Conservation (phyloP, 2,329 filamentous ascomycete genomes). For the Aspergillus tanneri region DNA sequence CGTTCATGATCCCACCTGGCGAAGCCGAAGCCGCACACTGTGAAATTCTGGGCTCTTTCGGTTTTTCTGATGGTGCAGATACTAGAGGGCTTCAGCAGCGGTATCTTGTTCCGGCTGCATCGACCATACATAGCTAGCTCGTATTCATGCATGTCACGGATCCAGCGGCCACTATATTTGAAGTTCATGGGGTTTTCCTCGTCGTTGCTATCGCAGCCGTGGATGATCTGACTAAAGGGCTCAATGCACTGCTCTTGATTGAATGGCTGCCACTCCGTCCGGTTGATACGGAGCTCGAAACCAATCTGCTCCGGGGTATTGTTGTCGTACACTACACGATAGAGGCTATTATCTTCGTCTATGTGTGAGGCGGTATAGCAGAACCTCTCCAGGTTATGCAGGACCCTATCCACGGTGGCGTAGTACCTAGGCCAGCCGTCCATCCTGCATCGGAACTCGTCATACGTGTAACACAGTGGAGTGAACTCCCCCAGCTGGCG, state of each 20-base stretch:
- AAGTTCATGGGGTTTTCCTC: constrained; percentile 21
- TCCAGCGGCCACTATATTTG: constrained; percentile 19
- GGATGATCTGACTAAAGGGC: constrained; percentile 8
- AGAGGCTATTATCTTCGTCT: no score
- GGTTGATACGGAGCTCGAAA: background rate
- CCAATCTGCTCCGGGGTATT: constrained; percentile 6
- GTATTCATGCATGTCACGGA: constrained; percentile 6
- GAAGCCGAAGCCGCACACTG: no score
- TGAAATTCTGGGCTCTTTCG: no score
- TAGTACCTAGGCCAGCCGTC: background rate
- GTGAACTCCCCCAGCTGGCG: background rate
- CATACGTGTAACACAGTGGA: background rate
- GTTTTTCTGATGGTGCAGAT: no score
- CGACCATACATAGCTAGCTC: background rate
- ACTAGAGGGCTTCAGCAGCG: background rate
- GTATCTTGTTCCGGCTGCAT: background rate
- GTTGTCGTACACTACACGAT: background rate
- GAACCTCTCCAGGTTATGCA: constrained; percentile 2
- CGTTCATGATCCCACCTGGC: no score
- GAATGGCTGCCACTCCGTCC: background rate
- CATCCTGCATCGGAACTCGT: constrained; percentile 9
- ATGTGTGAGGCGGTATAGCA: no score
- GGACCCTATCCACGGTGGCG: background rate
- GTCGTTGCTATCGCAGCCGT: constrained; percentile 19
- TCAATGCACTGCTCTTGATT: constrained; percentile 5